Percentiles rank a stretch among this genome's conserved stretches.
Conservation (phyloP, 495 filamentous ascomycete species). For the Annulohypoxylon moriforme region DNA sequence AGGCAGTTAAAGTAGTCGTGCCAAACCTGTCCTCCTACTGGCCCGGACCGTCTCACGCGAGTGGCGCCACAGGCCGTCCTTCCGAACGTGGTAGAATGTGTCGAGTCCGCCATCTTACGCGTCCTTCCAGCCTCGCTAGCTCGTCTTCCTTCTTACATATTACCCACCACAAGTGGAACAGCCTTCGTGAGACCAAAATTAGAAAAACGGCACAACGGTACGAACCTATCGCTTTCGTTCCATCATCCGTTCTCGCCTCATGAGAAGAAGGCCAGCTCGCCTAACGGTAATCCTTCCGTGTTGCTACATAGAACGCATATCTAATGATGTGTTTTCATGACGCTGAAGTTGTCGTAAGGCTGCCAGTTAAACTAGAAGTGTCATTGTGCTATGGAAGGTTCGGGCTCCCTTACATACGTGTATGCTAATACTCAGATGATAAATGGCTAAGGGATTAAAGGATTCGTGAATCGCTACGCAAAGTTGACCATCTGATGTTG, state of each 20-base stretch:
- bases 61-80: slow-evolving; percentile 3
- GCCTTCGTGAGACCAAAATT: slow-evolving; percentile 11
- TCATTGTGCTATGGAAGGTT: slow-evolving; percentile 16
- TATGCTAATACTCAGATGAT: neutral
- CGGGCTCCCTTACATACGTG: slow-evolving; percentile 3
- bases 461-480: slow-evolving; percentile 15
- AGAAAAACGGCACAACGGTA: neutral
- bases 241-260: slow-evolving; percentile 1
- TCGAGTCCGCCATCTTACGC: slow-evolving; percentile 21
- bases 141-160: slow-evolving; percentile 1
- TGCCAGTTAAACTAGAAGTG: slow-evolving; percentile 23
- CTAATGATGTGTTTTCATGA: neutral
- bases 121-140: slow-evolving; percentile 21
- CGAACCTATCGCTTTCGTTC: slow-evolving; percentile 9
- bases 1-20: neutral
- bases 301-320: slow-evolving; percentile 1
- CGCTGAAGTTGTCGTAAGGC: slow-evolving; percentile 27
- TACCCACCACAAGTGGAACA: slow-evolving; percentile 25
- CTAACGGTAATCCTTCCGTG: neutral
- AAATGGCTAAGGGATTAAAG: neutral
- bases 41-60: slow-evolving; percentile 14
- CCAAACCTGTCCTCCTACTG: neutral
- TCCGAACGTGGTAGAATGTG: slow-evolving; percentile 25
- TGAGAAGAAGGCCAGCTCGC: neutral
- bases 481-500: slow-evolving; percentile 6